A percentile compares a stretch with the other conserved stretches of the same genome.
These are phyloP conservation scores for Copromyces sp. DNA, from an alignment of 495 filamentous ascomycete species.

Conservation along the genomic window DNA sequence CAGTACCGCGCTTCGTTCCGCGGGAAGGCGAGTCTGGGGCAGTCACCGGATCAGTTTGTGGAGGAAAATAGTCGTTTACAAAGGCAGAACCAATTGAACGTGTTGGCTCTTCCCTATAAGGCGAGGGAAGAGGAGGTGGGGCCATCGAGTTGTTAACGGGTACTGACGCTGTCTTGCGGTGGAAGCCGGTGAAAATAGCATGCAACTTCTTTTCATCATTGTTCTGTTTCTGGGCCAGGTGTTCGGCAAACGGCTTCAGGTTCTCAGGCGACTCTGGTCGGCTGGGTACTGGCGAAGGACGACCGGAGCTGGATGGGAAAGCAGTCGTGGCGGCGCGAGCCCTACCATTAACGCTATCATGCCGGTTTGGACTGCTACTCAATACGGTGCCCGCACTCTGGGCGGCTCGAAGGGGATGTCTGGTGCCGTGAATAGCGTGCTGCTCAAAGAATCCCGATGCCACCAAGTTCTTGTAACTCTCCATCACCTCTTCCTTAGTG, in stretches of 20 bases:
- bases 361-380: not conserved
- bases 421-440: conserved; percentile 37
- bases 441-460: conserved; percentile 37
- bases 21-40: conserved; percentile 1
- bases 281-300: not conserved
- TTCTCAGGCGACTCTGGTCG: not conserved
- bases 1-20: conserved; percentile 20
- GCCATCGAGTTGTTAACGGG: not conserved
- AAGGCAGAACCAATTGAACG: not conserved
- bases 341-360: not conserved
- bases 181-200: not conserved
- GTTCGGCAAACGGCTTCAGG: not conserved
- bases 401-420: conserved; percentile 24
- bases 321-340: conserved; percentile 1
- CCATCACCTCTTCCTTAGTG: conserved; percentile 33
- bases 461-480: conserved; percentile 35
- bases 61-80: not conserved
- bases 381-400: conserved; percentile 7
- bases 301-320: conserved; percentile 2
- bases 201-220: conserved; percentile 1
- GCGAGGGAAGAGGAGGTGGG: not conserved
- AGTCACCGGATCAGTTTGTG: not conserved
- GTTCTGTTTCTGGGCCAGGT: conserved; percentile 2
- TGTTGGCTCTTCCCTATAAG: not conserved
- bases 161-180: not conserved